Conservation (phyloP, 352 stramenopile species). For the Plasmopara halstedii region DNA sequence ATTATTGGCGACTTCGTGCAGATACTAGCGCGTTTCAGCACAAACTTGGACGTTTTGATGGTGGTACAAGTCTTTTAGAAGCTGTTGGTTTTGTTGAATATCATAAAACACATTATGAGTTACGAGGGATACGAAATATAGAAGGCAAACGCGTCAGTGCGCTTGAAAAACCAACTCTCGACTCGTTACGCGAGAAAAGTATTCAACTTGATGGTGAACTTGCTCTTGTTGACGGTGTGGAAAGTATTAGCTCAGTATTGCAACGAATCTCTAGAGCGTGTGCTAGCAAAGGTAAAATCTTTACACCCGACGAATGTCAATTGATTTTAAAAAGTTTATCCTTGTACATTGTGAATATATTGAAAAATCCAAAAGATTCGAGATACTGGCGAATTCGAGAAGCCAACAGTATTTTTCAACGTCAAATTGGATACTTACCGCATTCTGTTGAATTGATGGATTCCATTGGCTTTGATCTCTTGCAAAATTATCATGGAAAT, state of each 20-base stretch:
- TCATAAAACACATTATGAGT: conserved; percentile 46
- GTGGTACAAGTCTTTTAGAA: conserved; percentile 45
- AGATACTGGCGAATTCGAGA: conserved; percentile 59
- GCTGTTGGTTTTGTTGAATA: conserved; percentile 51
- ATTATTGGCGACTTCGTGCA: conserved; percentile 60
- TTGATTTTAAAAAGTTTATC: conserved; percentile 26
- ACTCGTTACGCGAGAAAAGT: conserved; percentile 39
- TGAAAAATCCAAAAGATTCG: conserved; percentile 69
- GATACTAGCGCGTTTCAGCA: conserved; percentile 49
- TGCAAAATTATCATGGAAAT: conserved; percentile 33
- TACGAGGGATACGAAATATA: conserved; percentile 28
- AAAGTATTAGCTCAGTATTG: conserved; percentile 51
- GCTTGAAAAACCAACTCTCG: conserved; percentile 34
- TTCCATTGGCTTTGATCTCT: conserved; percentile 47
- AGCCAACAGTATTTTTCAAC: conserved; percentile 46
- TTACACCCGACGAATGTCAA: conserved; percentile 44
- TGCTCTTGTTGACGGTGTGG: conserved; percentile 50
- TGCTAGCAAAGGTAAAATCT: conserved; percentile 13
- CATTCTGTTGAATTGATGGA: conserved; percentile 46
- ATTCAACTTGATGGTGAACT: conserved; percentile 49
- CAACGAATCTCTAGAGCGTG: conserved; percentile 32
- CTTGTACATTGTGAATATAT: conserved; percentile 45
- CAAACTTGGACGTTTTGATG: conserved; percentile 58
- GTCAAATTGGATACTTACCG: conserved; percentile 53
- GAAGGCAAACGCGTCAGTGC: conserved; percentile 38